Evolutionary conservation across 257 asterid genomes (phyloP), one percentile per base, ranked within the genome.

Genomic region (Echium plantagineum): DNA sequence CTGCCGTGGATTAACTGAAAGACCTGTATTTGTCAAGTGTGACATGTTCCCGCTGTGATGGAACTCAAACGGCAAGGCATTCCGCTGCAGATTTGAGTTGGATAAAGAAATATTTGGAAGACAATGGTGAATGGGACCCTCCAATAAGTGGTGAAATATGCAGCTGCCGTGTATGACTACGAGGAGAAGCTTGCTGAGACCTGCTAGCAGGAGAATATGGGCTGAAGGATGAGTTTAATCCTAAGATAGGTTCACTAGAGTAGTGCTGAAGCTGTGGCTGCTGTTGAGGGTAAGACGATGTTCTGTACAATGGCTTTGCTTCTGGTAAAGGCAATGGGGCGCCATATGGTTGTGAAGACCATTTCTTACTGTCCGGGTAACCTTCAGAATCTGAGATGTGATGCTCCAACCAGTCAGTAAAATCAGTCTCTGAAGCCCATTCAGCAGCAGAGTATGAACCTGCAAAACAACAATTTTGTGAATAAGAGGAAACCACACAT

Each of bases 401-500:
- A 59, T 67, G 89, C 63, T 84, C 81, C 31, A 65, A 72, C 96
- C 87, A 86, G 64, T 68, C 78, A 54, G 63, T 61, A 70, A 70
- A 72, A 57, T 81, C 87, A 21, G 78, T 70, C 47, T 86, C 97
- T 71, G 76, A 90, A 21, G 80, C 78, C 86, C 82, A 81, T 55
- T 81, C 96, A 75, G 82, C 74, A 61, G 79, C 86, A 69, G 99
- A 55, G 26, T 55, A 86, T 63, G 97, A 84, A 83, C 94, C 97
- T 93, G 80, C 49, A 42, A 42, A 42, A 9, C 12, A 3, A 9
- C 32, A 7, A 35, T 1, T 32, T 35, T 16, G 49, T 42, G 12
- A 42, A 42, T 42, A 42, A 12, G 49, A 42, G 49, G 49, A 42
- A 1, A 42, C 49, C 17, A 12, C 4, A 42, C 13, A 1, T 42